Percentiles rank a stretch among this genome's conserved stretches.
Evolutionary conservation across 2,329 filamentous ascomycete species (phyloP).

Genomic region (Pestalotiopsis sp.): DNA sequence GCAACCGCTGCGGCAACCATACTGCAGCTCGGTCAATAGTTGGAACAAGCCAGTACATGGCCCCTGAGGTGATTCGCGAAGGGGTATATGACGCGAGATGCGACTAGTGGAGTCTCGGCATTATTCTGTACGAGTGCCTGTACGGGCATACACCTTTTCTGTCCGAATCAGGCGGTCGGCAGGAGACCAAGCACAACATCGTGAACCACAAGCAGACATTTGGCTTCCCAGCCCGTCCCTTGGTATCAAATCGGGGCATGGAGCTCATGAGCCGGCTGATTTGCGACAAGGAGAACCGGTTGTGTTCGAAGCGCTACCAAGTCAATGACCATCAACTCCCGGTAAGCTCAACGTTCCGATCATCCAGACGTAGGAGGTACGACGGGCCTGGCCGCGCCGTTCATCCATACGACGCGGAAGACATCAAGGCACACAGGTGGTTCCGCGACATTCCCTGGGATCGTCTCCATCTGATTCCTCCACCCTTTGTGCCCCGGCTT

Average conservation of each 20-base stretch:
- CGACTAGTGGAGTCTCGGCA: conserved; percentile 95
- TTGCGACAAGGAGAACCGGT: conserved; percentile 71
- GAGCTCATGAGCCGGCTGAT: conserved; percentile 76
- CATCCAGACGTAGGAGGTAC: conserved; percentile 28
- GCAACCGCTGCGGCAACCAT: conserved; percentile 69
- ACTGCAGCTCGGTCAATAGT: conserved; percentile 82
- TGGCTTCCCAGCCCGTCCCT: conserved; percentile 66
- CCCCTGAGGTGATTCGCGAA: conserved; percentile 85
- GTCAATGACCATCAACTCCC: conserved; percentile 55
- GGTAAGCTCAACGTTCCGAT: conserved; percentile 6
- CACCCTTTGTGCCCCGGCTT: conserved; percentile 81
- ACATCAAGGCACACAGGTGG: conserved; percentile 88
- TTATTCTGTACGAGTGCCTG: conserved; percentile 93
- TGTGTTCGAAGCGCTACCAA: conserved; percentile 77
- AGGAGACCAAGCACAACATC: conserved; percentile 85
- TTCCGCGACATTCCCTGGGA: conserved; percentile 82
- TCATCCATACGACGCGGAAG: conserved; percentile 80
- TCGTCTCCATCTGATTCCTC: conserved; percentile 66
- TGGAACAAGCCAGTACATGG: conserved; percentile 98
- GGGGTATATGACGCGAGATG: conserved; percentile 87
- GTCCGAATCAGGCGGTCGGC: conserved; percentile 69
- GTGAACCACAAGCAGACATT: conserved; percentile 72
- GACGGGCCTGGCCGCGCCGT: conserved; percentile 61
- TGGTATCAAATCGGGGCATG: conserved; percentile 71
- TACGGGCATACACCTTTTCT: conserved; percentile 92